Evolutionary conservation across 78 protist genomes (phyloP).

Genomic region (Chrysochromulina parva): DNA sequence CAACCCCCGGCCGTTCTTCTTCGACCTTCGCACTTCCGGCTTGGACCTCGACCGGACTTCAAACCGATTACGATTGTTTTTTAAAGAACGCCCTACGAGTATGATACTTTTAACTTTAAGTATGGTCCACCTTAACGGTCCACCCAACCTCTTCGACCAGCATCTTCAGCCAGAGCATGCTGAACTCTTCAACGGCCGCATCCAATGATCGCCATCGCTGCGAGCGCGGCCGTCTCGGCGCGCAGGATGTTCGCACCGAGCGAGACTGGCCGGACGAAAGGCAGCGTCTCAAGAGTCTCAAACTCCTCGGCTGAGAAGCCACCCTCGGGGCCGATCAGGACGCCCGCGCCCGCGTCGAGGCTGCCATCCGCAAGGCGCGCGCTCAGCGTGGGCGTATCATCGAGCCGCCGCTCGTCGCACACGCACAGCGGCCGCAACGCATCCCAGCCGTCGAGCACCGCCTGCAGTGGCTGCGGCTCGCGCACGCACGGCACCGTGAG

Average conservation of each 20-base stretch:
- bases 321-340: slow-evolving; percentile 5
- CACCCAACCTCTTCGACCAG: too few species aligned
- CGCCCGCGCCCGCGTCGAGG: not conserved
- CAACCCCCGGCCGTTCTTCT: too few species aligned
- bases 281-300: not conserved
- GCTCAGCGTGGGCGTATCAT: not conserved
- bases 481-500: not conserved
- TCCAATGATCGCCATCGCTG: not conserved
- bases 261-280: not conserved
- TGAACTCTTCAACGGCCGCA: too few species aligned
- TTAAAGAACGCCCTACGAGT: too few species aligned
- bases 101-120: too few species aligned
- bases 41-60: too few species aligned
- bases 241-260: not conserved
- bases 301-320: not conserved
- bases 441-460: not conserved
- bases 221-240: not conserved
- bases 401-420: not conserved
- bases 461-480: not conserved
- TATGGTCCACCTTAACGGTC: too few species aligned
- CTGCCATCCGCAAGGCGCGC: not conserved
- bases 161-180: too few species aligned
- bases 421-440: not conserved
- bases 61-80: too few species aligned
- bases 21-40: too few species aligned